Base-by-base conservation (phyloP, 441 rosid genomes). In the Pelargonium fulgidum region DNA sequence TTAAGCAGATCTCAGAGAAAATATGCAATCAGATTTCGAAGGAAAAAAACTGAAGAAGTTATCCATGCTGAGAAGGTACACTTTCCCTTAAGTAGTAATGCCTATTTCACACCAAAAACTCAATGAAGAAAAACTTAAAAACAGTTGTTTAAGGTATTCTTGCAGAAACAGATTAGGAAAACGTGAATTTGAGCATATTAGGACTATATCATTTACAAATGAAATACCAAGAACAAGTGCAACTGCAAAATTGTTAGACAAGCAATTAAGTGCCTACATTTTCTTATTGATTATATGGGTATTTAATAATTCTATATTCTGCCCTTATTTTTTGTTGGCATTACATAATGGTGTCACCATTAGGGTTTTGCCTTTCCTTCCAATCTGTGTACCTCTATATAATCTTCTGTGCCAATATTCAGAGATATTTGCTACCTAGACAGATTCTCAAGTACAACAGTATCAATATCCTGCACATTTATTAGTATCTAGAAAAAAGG, bases 21-120 rank as follows among this genome's bases (percentile, higher is more conserved):
- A 78, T 91, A 88, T 79, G 96, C 97, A 8, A 83, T 94, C 74
- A 79, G 76, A 78, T 94, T 87, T 69, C 87, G 92, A 52, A 76
- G 83, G 78, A 78, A 86, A 66, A 94, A 87, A 83, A 79, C 92
- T 56, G 75, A 81, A 66, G 99, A 91, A 82, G 85, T 94, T 78
- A 66, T 83, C 81, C 89, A 86, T 75, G 84, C 79, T 64, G 97
- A 90, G 81, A 91, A 86, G 96, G 99, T 94, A 79, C 26, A 24
- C 33, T 62, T 7, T 54, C 75, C 62, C 64, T 67, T 17, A 62
- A 14, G 62, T 62, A 69, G 5, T 65, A 17, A 42, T 71, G 68
- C 0, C 19, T 59, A 62, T 14, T 58, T 36, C 59, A 2, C 26
- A 0, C 13, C 68, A 26, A 41, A 52, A 48, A 48, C 13, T 48